Conservation (phyloP, 306 rosid genomes). For the Coriaria nepalensis region DNA sequence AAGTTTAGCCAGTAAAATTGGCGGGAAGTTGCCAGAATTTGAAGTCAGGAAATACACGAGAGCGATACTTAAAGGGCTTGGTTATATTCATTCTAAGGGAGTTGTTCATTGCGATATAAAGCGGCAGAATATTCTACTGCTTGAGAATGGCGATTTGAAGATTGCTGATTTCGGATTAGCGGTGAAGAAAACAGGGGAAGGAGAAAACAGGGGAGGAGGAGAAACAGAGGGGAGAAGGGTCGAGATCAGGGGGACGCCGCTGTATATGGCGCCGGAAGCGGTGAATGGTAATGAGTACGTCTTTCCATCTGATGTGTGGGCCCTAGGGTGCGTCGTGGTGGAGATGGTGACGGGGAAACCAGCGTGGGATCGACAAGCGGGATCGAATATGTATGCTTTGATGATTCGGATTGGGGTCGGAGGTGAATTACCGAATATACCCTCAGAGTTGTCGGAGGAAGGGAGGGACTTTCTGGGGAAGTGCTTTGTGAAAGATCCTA, state of each 20-base stretch:
- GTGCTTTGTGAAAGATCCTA: constrained; percentile 56
- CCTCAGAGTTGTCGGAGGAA: constrained; percentile 37
- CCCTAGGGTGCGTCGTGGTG: constrained; percentile 54
- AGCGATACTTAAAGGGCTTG: background rate
- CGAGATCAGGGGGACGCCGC: constrained; percentile 60
- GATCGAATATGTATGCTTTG: constrained; percentile 27
- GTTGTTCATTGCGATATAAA: constrained; percentile 1
- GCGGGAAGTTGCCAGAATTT: background rate
- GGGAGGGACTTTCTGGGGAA: constrained; percentile 51
- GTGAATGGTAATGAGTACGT: constrained; percentile 49
- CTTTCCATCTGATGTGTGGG: constrained; percentile 59
- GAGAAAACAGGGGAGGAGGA: constrained; percentile 12
- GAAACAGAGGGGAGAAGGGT: constrained; percentile 4
- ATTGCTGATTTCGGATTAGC: constrained; percentile 75
- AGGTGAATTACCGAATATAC: constrained; percentile 51
- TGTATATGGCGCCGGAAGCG: constrained; percentile 68
- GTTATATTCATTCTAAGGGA: background rate
- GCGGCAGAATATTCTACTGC: background rate
- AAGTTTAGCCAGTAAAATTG: background rate
- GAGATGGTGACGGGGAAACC: constrained; percentile 72
- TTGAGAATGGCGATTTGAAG: constrained; percentile 23
- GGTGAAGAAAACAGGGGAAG: constrained; percentile 10
- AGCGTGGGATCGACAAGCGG: constrained; percentile 30
- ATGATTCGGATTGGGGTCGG: constrained; percentile 47
- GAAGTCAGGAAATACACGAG: background rate